These are phyloP conservation scores for Phaeosphaeriaceae sp. DNA, from an alignment of 2,329 filamentous ascomycete genomes.

Conservation along the genomic window DNA sequence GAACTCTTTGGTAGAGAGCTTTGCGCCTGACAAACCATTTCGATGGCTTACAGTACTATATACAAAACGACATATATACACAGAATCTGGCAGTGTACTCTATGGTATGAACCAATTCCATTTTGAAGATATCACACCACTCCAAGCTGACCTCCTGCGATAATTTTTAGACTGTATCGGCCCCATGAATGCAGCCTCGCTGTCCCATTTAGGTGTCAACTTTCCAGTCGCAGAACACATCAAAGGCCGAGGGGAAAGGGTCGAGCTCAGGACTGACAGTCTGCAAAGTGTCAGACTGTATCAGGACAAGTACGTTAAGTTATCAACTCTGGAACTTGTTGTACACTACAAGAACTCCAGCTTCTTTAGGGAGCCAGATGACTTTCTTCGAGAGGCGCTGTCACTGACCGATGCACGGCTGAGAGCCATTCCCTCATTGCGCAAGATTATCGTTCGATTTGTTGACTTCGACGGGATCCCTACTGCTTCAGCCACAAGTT, in stretches of 20 bases:
- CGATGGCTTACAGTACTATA: constrained; percentile 10
- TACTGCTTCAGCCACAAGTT: not conserved
- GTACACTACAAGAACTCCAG: constrained; percentile 18
- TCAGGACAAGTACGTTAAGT: constrained; percentile 10
- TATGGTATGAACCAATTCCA: constrained; percentile 19
- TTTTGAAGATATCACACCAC: constrained; percentile 17
- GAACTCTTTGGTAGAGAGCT: constrained; percentile 9
- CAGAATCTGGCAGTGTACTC: constrained; percentile 12
- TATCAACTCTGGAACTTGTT: constrained; percentile 16
- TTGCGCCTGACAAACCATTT: constrained; percentile 10
- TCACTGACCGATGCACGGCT: constrained; percentile 9
- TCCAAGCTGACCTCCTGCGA: constrained; percentile 13
- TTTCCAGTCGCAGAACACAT: constrained; percentile 15
- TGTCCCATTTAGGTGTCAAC: constrained; percentile 17
- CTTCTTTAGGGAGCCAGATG: constrained; percentile 13
- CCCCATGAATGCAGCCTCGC: constrained; percentile 11
- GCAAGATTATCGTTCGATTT: constrained; percentile 11
- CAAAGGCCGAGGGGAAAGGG: not conserved
- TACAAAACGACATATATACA: constrained; percentile 12
- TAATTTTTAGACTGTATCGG: constrained; percentile 18
- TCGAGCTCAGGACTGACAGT: too few relatives aligned
- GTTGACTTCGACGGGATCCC: constrained; percentile 4
- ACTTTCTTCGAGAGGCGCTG: constrained; percentile 13
- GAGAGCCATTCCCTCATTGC: not conserved
- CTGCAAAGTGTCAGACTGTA: not conserved